Percentiles rank a stretch among this genome's conserved stretches.
These are phyloP conservation scores for Dryas octopetala DNA, from an alignment of 306 rosid species.

Conservation along the genomic window DNA sequence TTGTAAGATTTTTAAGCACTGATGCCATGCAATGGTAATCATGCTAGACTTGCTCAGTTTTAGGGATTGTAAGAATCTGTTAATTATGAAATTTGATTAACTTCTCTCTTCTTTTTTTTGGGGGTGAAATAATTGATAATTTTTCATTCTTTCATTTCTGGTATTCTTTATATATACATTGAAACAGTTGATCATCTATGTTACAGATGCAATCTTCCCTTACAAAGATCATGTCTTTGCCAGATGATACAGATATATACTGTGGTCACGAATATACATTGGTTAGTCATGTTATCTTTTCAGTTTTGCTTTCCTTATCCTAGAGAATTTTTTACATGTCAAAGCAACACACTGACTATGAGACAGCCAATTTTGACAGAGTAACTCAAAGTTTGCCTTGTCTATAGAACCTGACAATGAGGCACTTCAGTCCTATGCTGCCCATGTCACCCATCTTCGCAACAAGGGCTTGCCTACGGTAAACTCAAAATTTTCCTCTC, in stretches of 20 bases:
- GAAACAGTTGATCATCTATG: slow-evolving; percentile 25
- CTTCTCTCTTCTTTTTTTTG: background rate
- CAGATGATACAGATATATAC: slow-evolving; percentile 75
- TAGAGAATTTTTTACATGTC: slow-evolving; percentile 5
- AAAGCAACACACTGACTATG: slow-evolving; percentile 27
- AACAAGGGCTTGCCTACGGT: slow-evolving; percentile 91
- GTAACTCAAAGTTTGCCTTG: slow-evolving; percentile 83
- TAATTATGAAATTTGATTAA: background rate
- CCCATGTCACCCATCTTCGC: slow-evolving; percentile 63
- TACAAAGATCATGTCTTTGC: slow-evolving; percentile 63
- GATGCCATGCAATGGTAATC: background rate
- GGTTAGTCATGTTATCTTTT: slow-evolving; percentile 48
- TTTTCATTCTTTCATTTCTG: background rate
- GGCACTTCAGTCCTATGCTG: slow-evolving; percentile 79
- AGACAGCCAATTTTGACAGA: slow-evolving; percentile 47
- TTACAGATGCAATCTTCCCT: slow-evolving; percentile 84
- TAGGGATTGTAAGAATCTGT: background rate
- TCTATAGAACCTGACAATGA: slow-evolving; percentile 80
- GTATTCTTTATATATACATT: slow-evolving; percentile 5
- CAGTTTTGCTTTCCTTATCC: slow-evolving; percentile 8
- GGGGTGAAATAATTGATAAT: background rate
- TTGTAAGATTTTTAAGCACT: background rate
- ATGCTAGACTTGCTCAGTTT: background rate
- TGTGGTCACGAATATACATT: slow-evolving; percentile 87
- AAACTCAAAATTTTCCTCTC: slow-evolving; percentile 20